phyloP scores from a whole-genome alignment of 441 rosid genomes.

The Breynia disticha region DNA sequence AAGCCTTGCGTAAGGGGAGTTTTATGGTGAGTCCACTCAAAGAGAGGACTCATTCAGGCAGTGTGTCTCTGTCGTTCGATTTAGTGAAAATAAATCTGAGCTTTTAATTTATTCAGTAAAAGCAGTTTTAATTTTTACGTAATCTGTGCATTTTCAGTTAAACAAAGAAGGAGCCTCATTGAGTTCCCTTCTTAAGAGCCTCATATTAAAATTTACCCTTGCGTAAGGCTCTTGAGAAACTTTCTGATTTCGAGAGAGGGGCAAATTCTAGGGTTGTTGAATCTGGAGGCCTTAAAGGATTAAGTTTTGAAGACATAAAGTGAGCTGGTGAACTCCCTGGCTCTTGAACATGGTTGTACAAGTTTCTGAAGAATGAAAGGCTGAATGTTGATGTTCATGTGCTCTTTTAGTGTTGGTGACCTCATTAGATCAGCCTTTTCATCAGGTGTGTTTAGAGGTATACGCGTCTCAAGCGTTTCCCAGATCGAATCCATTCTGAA shows the following conservation, averaged over 20 bases:
- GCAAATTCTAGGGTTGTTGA: constrained; percentile 77
- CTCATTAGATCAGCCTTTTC: constrained; percentile 69
- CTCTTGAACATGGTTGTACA: constrained; percentile 79
- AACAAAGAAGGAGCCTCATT: no score
- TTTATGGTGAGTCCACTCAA: no score
- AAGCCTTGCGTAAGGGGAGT: constrained; percentile 45
- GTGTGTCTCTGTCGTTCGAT: no score
- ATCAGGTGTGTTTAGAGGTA: constrained; percentile 51
- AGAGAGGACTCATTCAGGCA: no score
- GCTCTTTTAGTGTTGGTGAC: constrained; percentile 78
- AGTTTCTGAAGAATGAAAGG: constrained; percentile 40
- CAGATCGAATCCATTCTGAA: no score
- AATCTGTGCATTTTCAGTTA: no score
- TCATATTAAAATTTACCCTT: no score
- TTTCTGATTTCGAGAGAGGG: constrained; percentile 59
- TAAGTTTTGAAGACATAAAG: constrained; percentile 75
- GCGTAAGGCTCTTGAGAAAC: constrained; percentile 53
- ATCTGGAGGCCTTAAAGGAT: constrained; percentile 71
- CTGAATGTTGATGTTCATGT: constrained; percentile 50
- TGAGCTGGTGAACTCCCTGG: constrained; percentile 64
- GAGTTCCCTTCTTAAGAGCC: no score
- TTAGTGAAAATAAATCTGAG: no score
- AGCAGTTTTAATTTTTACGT: no score
- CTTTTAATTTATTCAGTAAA: no score
- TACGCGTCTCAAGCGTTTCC: no score